A percentile compares a stretch with the other conserved stretches of the same genome.
Evolutionary conservation across 345 rosid genomes (phyloP).

Genomic region (Hypericum androsaemum): DNA sequence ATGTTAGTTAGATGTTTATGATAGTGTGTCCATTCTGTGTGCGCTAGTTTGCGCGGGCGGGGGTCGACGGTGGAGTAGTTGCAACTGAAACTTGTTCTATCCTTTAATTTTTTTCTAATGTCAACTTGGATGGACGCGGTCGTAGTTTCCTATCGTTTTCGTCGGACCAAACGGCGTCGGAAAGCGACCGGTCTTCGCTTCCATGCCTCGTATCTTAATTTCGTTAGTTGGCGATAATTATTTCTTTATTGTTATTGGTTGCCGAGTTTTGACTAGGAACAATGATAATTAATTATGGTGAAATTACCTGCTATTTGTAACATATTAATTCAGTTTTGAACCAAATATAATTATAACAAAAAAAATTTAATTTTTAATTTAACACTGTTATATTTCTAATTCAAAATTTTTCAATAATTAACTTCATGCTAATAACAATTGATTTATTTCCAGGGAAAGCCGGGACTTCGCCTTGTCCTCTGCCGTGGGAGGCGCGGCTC

Average conservation of each 20-base stretch:
- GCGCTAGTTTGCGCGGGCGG: conserved; percentile 18
- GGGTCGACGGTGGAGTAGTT: conserved; percentile 41
- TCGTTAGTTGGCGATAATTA: too few species aligned
- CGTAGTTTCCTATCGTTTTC: conserved; percentile 15
- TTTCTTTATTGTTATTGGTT: too few species aligned
- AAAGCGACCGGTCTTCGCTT: conserved; percentile 13
- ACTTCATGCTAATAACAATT: background rate
- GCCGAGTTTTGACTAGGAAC: too few species aligned
- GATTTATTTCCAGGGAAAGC: conserved; percentile 47
- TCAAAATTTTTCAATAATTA: too few species aligned
- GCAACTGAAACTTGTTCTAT: conserved; percentile 35
- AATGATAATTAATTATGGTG: too few species aligned
- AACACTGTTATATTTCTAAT: too few species aligned
- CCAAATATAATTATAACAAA: too few species aligned
- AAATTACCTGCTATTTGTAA: too few species aligned
- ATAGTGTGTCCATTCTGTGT: conserved; percentile 9
- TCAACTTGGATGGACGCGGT: conserved; percentile 11
- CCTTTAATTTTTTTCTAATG: conserved; percentile 33
- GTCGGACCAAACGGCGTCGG: conserved; percentile 24
- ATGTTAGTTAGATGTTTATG: conserved; percentile 9
- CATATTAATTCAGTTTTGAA: too few species aligned
- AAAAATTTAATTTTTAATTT: too few species aligned
- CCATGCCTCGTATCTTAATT: too few species aligned
- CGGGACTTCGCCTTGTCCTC: conserved; percentile 71
- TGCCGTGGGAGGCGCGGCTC: conserved; percentile 83